Conservation (phyloP, 805 yeast genomes). For the Spathaspora arborariae region DNA sequence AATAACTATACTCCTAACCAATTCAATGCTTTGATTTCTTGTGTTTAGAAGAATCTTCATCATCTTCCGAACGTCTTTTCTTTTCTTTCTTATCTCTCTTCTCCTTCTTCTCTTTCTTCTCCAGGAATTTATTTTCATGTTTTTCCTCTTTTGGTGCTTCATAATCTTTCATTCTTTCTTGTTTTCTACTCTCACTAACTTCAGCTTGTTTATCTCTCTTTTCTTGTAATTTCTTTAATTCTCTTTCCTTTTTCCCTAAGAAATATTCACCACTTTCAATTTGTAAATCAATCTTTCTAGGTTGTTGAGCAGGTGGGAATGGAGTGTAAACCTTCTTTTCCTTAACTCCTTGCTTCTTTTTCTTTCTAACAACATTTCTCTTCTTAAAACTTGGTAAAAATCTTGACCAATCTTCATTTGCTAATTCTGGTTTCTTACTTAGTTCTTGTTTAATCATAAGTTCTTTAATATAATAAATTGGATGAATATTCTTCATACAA, state of each 20-base stretch:
- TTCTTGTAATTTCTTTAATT: conserved; percentile 62
- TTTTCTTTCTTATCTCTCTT: conserved; percentile 24
- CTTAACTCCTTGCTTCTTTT: conserved; percentile 47
- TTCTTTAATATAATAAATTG: conserved; percentile 96
- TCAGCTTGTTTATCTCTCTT: conserved; percentile 77
- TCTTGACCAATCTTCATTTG: conserved; percentile 94
- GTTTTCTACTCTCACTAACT: conserved; percentile 58
- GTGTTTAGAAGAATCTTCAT: conserved; percentile 3
- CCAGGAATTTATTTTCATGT: conserved; percentile 39
- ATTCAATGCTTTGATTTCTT: conserved; percentile 18
- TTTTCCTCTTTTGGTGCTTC: conserved; percentile 80
- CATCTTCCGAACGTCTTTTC: conserved; percentile 15
- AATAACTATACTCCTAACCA: too few species aligned
- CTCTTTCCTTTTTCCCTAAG: conserved; percentile 82
- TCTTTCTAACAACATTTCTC: conserved; percentile 91
- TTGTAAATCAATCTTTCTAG: conserved; percentile 95
- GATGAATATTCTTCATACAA: conserved; percentile 95
- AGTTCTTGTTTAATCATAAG: conserved; percentile 95
- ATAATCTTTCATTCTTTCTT: conserved; percentile 72
- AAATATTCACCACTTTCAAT: conserved; percentile 98
- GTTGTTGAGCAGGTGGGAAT: conserved; percentile 97
- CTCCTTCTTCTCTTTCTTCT: conserved; percentile 24
- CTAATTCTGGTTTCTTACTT: conserved; percentile 91
- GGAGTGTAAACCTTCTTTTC: conserved; percentile 89
- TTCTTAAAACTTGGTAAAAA: conserved; percentile 96